phyloP scores from a whole-genome alignment of 2,329 filamentous ascomycete genomes.

The Aspergillus tanneri region DNA sequence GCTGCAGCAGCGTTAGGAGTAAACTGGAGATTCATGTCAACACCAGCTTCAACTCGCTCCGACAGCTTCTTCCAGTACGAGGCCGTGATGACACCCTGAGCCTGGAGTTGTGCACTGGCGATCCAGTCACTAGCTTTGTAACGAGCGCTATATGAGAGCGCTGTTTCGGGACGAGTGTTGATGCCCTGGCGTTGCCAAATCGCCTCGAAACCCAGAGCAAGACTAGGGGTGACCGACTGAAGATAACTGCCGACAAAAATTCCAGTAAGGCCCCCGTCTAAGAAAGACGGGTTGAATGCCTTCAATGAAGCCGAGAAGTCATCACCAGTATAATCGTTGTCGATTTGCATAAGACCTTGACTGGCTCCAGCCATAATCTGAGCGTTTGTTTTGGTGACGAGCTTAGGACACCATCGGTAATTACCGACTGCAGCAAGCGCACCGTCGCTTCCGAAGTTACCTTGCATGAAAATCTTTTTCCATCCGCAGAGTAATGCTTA shows the following conservation, averaged over 20 bases:
- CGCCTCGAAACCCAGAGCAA: slow-evolving; percentile 85
- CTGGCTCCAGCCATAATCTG: slow-evolving; percentile 75
- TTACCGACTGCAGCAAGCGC: slow-evolving; percentile 87
- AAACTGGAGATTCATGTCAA: slow-evolving; percentile 88
- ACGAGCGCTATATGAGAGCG: slow-evolving; percentile 82
- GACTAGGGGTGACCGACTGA: slow-evolving; percentile 82
- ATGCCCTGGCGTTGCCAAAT: slow-evolving; percentile 89
- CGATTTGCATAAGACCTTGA: slow-evolving; percentile 87
- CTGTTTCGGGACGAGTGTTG: slow-evolving; percentile 84
- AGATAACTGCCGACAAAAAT: slow-evolving; percentile 96
- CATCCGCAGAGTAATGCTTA: slow-evolving; percentile 10
- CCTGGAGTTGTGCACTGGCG: slow-evolving; percentile 83
- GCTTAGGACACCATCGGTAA: slow-evolving; percentile 76
- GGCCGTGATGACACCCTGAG: slow-evolving; percentile 81
- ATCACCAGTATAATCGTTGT: slow-evolving; percentile 89
- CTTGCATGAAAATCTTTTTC: slow-evolving; percentile 85
- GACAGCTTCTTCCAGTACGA: slow-evolving; percentile 93
- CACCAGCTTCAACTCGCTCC: slow-evolving; percentile 93
- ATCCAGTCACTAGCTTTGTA: slow-evolving; percentile 95
- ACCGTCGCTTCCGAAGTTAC: slow-evolving; percentile 89
- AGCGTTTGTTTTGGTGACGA: slow-evolving; percentile 83
- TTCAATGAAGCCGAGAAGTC: slow-evolving; percentile 95
- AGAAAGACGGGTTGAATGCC: slow-evolving; percentile 88
- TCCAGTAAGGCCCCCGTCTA: slow-evolving; percentile 89
- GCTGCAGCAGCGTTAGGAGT: slow-evolving; percentile 62